Base-by-base conservation (phyloP, 208 protist species). In the Blastocrithidia nonstop region DNA sequence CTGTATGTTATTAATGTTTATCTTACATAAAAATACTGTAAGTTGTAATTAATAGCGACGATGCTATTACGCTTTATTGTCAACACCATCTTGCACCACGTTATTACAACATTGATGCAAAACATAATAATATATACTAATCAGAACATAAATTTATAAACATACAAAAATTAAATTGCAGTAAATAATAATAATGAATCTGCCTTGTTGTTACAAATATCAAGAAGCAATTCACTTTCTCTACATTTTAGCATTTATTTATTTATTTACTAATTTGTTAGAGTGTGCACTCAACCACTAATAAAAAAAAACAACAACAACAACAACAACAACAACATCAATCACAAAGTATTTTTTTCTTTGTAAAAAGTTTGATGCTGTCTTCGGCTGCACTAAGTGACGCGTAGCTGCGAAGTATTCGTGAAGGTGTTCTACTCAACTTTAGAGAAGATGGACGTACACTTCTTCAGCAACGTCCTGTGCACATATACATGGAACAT, bases 371-470 rank as follows among this genome's bases (percentile, higher is more conserved):
- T n/a, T n/a, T n/a, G n/a, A n/a, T n/a, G n/a, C n/a, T n/a, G n/a
- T n/a, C n/a, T n/a, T n/a, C n/a, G n/a, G n/a, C n/a, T n/a, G n/a
- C n/a, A n/a, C n/a, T n/a, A n/a, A 87, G 76, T 47, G 59, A 67
- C 26, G 56, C 71, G 16, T 75, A 90, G 59, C 65, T 86, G 40
- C 62, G 62, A 5, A 37, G 62, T 15, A 69, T 90, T 23, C 81
- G 87, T 38, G 76, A 84, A 28, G 70, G 76, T 16, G 56, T 90
- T 19, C 42, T 44, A 19, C 60, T 74, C 42, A 74, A 83, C 43
- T 57, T 81, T 6, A 72, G 81, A 15, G 59, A 69, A 35, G 81
- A 90, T 45, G 81, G 81, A 15, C 75, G 81, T 24, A 71, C 69
- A 3, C 71, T 86, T 28, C 61, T 85, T 48, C 81, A 87, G 68